Evolutionary conservation across 805 yeast species (phyloP).

Genomic region (Vanderwaltozyma verrucispora): DNA sequence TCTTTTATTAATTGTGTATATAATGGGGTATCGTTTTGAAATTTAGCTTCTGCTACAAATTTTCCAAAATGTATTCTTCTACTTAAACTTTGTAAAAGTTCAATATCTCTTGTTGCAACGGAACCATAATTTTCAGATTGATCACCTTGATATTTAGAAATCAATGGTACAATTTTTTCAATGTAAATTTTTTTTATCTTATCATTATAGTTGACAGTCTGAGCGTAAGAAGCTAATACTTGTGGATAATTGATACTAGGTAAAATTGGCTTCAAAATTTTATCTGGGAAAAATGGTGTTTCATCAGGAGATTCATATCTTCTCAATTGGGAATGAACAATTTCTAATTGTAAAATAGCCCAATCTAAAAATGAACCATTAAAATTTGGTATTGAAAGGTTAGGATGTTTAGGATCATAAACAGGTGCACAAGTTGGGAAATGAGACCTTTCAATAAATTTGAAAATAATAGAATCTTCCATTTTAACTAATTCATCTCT

Average conservation of each 20-base stretch:
- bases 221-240: conserved; percentile 62
- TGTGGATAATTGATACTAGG: conserved; percentile 75
- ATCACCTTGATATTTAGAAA: conserved; percentile 57
- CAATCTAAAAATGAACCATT: conserved; percentile 82
- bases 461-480: conserved; percentile 95
- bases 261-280: conserved; percentile 53
- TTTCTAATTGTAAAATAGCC: conserved; percentile 69
- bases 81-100: conserved; percentile 75
- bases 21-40: conserved; percentile 49
- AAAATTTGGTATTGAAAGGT: conserved; percentile 50
- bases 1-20: conserved; percentile 56
- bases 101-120: conserved; percentile 76
- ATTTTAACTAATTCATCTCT: conserved; percentile 76
- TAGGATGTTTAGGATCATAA: conserved; percentile 43
- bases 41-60: conserved; percentile 96
- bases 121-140: conserved; percentile 84
- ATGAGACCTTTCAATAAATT: conserved; percentile 87
- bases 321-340: conserved; percentile 66
- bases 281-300: conserved; percentile 72
- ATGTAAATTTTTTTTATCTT: conserved; percentile 62
- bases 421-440: conserved; percentile 67
- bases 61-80: conserved; percentile 94
- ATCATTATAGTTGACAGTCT: conserved; percentile 65
- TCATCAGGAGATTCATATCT: conserved; percentile 94
- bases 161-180: conserved; percentile 60